Evolutionary conservation across 1,284 basidiomycete genomes (phyloP), one percentile per base, ranked within the genome.

Genomic region (Takashimella koratensis): DNA sequence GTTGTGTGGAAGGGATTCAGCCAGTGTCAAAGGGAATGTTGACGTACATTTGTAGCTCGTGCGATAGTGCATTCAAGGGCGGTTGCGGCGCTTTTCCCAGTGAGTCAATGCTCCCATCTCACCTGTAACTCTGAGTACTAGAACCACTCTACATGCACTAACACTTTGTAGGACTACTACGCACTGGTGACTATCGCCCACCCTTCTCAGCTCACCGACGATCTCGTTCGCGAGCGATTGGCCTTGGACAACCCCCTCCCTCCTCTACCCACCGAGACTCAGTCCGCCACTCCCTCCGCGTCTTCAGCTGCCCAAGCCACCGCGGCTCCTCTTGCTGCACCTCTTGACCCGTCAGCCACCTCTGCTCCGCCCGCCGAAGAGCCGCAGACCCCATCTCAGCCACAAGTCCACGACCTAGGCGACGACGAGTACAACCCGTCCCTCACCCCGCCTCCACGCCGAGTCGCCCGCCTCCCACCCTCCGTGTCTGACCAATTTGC

Each of bases 101-200:
- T 69, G 45, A 54, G 66, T 58, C 21, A 19, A 12, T 27, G 5
- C 24, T 13, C 23, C 36, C 24, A 44, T n/a, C 20, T 30, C 26
- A 39, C 24, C 13, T 22, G 13, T 11, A 4, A 8, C 21, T n/a
- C n/a, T n/a, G n/a, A n/a, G n/a, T n/a, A n/a, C n/a, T n/a, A n/a
- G n/a, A n/a, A n/a, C n/a, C n/a, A n/a, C n/a, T n/a, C n/a, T n/a
- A n/a, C n/a, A n/a, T n/a, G n/a, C n/a, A n/a, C n/a, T n/a, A n/a
- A n/a, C n/a, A n/a, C n/a, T n/a, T n/a, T n/a, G n/a, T 56, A 71
- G 69, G 68, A 73, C 51, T 68, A 73, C 51, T 62, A 65, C n/a
- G 67, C 69, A 3, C 52, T 71, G 6, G 57, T 66, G 41, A 71
- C 67, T n/a, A 62, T 73, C 48, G 57, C 62, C 11, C 39, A 58